These are phyloP conservation scores for Penicillium crystallinum DNA, from an alignment of 495 filamentous ascomycete species.

Conservation along the genomic window DNA sequence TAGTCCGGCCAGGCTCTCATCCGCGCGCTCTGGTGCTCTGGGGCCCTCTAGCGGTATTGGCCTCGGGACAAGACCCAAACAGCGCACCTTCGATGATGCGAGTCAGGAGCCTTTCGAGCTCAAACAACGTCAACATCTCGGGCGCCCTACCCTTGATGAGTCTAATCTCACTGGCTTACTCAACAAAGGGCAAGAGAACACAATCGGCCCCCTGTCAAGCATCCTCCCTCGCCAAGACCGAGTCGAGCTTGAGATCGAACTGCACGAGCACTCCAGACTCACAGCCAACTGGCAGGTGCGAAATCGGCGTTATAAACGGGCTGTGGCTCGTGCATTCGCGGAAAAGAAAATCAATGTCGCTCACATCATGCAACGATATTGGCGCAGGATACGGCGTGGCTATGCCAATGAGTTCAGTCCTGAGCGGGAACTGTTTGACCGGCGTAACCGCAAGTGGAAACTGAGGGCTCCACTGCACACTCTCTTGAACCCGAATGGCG, in stretches of 20 bases:
- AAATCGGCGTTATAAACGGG: neutral
- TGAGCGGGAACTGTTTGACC: neutral
- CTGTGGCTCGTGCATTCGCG: neutral
- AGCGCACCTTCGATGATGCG: neutral
- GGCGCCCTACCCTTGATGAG: neutral
- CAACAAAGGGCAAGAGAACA: neutral
- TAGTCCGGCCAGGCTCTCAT: neutral
- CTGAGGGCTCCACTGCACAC: neutral
- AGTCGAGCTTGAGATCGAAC: conserved; percentile 1
- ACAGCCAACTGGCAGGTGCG: neutral
- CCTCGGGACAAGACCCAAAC: neutral
- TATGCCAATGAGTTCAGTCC: neutral
- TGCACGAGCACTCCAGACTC: neutral
- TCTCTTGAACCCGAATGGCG: neutral
- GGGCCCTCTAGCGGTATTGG: conserved; percentile 12
- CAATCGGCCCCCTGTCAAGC: neutral
- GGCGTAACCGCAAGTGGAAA: neutral
- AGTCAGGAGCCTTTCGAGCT: neutral
- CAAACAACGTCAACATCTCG: neutral
- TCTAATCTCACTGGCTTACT: neutral
- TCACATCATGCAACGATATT: neutral
- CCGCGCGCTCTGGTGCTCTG: conserved; percentile 9
- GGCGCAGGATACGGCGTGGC: neutral
- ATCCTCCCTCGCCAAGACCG: conserved; percentile 7
- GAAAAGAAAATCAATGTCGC: neutral